Evolutionary conservation across 768 basidiomycete species (phyloP), one percentile per base, ranked within the genome.

Genomic region (Paxillus ammoniavirescens): DNA sequence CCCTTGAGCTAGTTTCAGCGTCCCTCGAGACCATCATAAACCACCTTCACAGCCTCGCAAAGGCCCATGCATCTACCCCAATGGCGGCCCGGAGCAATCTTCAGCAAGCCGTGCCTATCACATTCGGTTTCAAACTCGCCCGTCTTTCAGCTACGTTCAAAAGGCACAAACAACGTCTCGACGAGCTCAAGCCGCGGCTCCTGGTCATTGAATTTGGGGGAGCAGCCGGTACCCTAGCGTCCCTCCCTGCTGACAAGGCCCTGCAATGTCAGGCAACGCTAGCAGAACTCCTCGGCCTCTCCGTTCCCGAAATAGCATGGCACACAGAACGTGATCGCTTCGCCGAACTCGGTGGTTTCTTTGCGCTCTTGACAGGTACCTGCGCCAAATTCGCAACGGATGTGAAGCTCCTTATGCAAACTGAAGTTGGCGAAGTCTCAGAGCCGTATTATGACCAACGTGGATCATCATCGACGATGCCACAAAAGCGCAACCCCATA

Each of bases 391-490:
- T 79, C 36, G 75, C 75, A 5, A 60, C 70, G 23, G 77, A 79
- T 53, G 64, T 76, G 23, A 77, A 79, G 54, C 65, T 79, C 21
- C 62, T 78, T 26, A 78, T 74, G 75, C 77, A 79, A 58, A 77
- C 75, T 0, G 77, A 79, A 58, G 72, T 79, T 2, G 75, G 58
- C 4, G 77, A 78, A 45, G 62, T 77, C 23, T 75, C 74, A 4
- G 77, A 79, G 54, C 76, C 77, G 2, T 79, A 72, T 47, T 65
- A 74, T 31, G 61, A 70, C 10, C 71, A 78, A 43, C 73, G 75
- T 17, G 77, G 76, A 0, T 77, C 75, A 8, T 79, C 76, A 54
- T 76, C 73, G 55, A 78, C 77, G 14, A 79, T 79, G 77, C 77
- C 75, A 17, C 77, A 79, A 55, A 79, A 79, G 49, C 71, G 77